Evolutionary conservation across 2,329 filamentous ascomycete genomes (phyloP).

Genomic region (Aureobasidium sp.): DNA sequence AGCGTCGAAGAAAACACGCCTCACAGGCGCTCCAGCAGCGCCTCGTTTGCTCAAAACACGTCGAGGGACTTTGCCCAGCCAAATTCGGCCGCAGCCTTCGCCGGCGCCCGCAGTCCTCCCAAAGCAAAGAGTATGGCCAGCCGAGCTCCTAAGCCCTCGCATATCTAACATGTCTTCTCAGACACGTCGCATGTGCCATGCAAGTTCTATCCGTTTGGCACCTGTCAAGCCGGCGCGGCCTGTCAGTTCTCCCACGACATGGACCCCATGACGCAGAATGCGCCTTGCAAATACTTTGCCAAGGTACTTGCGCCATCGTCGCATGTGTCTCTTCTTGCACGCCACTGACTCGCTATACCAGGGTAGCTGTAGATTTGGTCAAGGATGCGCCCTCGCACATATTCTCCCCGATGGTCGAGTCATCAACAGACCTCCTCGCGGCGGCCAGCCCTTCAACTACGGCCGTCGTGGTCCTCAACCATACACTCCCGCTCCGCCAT

Average conservation of each 20-base stretch:
- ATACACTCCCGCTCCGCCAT: constrained; percentile 11
- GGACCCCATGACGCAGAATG: constrained; percentile 71
- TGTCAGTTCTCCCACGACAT: constrained; percentile 96
- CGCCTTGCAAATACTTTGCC: constrained; percentile 95
- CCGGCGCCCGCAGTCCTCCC: constrained; percentile 35
- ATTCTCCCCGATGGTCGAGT: constrained; percentile 87
- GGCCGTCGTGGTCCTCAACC: constrained; percentile 13
- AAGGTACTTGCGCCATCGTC: constrained; percentile 53
- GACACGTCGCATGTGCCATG: constrained; percentile 96
- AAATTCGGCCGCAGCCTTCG: constrained; percentile 13
- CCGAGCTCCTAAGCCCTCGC: neutral
- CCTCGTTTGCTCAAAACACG: constrained; percentile 5
- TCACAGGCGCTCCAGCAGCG: constrained; percentile 14
- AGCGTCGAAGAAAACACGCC: constrained; percentile 9
- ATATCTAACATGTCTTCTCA: constrained; percentile 32
- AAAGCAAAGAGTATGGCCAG: constrained; percentile 39
- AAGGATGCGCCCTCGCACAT: constrained; percentile 94
- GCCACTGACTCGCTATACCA: constrained; percentile 33
- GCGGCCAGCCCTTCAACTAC: constrained; percentile 14
- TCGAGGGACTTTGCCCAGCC: constrained; percentile 2
- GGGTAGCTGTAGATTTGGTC: constrained; percentile 98
- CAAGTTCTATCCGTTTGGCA: constrained; percentile 97
- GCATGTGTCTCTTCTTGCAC: neutral
- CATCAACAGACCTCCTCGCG: constrained; percentile 59
- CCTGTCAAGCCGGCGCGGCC: constrained; percentile 89